Conservation (phyloP, 83 land plant species). For the Thuja plicata region DNA sequence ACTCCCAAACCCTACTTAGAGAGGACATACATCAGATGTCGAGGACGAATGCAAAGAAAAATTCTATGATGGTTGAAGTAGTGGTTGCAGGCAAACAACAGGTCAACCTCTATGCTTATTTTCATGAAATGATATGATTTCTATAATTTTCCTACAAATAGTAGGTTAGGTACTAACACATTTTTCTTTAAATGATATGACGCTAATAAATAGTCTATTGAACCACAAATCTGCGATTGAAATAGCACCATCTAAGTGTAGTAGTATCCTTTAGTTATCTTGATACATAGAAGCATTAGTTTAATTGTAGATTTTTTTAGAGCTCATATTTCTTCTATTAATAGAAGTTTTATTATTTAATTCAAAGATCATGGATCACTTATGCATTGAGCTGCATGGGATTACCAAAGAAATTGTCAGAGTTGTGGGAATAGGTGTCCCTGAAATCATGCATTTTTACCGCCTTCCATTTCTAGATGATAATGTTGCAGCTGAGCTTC, state of each 20-base stretch:
- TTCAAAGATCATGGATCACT: not conserved
- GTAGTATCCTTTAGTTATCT: not conserved
- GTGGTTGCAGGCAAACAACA: slow-evolving; percentile 1
- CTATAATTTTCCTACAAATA: too few species aligned
- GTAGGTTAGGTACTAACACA: too few species aligned
- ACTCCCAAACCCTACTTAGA: too few species aligned
- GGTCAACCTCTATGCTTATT: not conserved
- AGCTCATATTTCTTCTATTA: not conserved
- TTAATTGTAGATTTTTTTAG: not conserved
- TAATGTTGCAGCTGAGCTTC: slow-evolving; percentile 53
- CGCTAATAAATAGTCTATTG: too few species aligned
- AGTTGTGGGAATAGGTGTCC: not conserved
- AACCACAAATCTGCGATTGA: too few species aligned
- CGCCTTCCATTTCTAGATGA: slow-evolving; percentile 52
- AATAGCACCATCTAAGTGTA: not conserved
- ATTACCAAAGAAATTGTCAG: not conserved
- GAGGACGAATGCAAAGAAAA: not conserved
- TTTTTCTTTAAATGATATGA: too few species aligned
- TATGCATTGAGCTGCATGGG: not conserved
- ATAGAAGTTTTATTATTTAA: not conserved
- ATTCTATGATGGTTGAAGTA: not conserved
- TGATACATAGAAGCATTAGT: not conserved
- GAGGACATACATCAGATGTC: not conserved
- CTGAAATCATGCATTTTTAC: slow-evolving; percentile 53
- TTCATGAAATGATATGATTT: not conserved